A percentile compares a stretch with the other conserved stretches of the same genome.
phyloP scores from a whole-genome alignment of 768 basidiomycete species.

The Lepiota brunneoincarnata region DNA sequence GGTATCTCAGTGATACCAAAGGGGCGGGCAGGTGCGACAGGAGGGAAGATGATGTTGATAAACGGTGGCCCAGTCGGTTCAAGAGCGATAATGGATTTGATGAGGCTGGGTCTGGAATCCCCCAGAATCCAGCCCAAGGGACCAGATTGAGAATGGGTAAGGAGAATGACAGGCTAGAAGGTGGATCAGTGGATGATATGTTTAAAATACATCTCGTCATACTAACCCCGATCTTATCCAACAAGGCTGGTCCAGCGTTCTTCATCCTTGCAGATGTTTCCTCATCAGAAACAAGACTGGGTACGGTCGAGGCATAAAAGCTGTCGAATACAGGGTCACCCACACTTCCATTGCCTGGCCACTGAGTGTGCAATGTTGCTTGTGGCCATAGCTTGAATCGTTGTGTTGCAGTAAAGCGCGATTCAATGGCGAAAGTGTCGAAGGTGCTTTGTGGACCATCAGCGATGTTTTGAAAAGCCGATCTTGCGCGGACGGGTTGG shows the following conservation, averaged over 20 bases:
- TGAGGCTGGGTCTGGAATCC: slow-evolving; percentile 39
- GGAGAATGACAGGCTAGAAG: slow-evolving; percentile 39
- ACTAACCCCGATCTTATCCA: slow-evolving; percentile 49
- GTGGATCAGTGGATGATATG: not conserved
- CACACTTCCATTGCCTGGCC: slow-evolving; percentile 48
- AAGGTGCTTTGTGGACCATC: slow-evolving; percentile 34
- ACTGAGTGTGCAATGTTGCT: slow-evolving; percentile 45
- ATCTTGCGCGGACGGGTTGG: slow-evolving; percentile 44
- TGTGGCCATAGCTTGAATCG: slow-evolving; percentile 42
- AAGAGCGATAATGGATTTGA: slow-evolving; percentile 46
- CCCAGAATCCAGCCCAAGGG: slow-evolving; percentile 47
- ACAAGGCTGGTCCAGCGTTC: slow-evolving; percentile 36
- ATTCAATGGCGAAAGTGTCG: slow-evolving; percentile 30
- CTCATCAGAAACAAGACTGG: slow-evolving; percentile 30
- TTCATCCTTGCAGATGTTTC: slow-evolving; percentile 38
- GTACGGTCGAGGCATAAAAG: slow-evolving; percentile 43
- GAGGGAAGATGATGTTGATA: slow-evolving; percentile 35
- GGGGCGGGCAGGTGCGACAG: slow-evolving; percentile 32
- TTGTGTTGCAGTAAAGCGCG: slow-evolving; percentile 42
- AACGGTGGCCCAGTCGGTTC: slow-evolving; percentile 54
- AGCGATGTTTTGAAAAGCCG: slow-evolving; percentile 36
- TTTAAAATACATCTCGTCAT: not conserved
- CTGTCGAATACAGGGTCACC: slow-evolving; percentile 44
- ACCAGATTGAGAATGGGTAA: slow-evolving; percentile 52
- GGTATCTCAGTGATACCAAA: slow-evolving; percentile 50